Conservation (phyloP, 1,284 basidiomycete genomes). For the Kwoniella shivajii region DNA sequence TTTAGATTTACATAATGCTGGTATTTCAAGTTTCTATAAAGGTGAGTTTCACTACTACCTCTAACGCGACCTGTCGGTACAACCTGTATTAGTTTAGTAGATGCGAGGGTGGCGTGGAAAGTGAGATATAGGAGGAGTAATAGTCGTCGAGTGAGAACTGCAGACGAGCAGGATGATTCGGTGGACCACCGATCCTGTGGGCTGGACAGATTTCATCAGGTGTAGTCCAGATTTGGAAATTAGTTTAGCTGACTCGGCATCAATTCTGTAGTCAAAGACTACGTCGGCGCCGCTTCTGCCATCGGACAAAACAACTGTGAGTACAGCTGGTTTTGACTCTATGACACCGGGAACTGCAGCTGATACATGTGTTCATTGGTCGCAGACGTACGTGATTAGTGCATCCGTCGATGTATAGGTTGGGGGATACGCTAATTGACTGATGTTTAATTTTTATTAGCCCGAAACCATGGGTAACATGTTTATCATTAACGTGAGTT, state of each 20-base stretch:
- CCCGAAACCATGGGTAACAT: constrained; percentile 95
- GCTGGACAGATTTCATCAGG: neutral
- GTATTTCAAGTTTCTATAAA: constrained; percentile 80
- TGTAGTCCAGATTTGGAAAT: neutral
- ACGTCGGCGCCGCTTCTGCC: constrained; percentile 74
- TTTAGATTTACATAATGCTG: constrained; percentile 85
- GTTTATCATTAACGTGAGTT: constrained; percentile 81
- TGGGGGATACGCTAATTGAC: neutral
- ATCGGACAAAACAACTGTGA: constrained; percentile 85
- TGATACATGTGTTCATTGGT: neutral
- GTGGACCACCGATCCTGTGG: neutral
- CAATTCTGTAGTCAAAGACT: constrained; percentile 71
- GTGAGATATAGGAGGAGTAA: no score
- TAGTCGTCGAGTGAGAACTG: no score
- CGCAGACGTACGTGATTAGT: constrained; percentile 14
- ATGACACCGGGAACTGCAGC: no score
- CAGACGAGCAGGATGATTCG: neutral
- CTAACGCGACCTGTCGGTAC: neutral
- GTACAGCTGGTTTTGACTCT: constrained; percentile 24
- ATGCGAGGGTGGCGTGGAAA: no score
- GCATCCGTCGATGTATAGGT: neutral
- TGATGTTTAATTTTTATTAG: constrained; percentile 47
- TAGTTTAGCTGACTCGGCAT: neutral
- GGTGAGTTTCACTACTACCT: constrained; percentile 29
- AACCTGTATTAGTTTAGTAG: no score